Conservation (phyloP, 2,329 filamentous ascomycete species). For the Monosporascus sp. region DNA sequence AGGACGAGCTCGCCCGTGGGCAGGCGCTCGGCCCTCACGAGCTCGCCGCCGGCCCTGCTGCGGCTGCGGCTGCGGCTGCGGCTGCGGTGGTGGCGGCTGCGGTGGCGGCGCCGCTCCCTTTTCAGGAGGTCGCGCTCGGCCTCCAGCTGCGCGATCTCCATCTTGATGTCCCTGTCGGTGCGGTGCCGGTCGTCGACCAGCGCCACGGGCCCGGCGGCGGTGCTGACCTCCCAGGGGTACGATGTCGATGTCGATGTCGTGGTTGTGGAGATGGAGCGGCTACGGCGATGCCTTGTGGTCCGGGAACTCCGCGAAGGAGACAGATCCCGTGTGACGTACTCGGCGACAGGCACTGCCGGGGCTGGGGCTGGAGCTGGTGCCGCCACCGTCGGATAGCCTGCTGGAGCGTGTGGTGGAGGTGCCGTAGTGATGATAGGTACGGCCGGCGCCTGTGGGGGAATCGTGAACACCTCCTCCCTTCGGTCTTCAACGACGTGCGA, state of each 20-base stretch:
- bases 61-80: slow-evolving; percentile 30
- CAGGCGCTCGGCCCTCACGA: slow-evolving; percentile 53
- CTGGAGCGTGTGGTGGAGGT: slow-evolving; percentile 17
- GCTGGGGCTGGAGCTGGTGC: slow-evolving; percentile 18
- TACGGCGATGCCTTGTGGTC: slow-evolving; percentile 10
- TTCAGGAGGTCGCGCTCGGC: slow-evolving; percentile 42
- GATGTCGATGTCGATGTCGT: slow-evolving; percentile 34
- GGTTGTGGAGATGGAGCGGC: slow-evolving; percentile 32
- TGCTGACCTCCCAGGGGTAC: slow-evolving; percentile 28
- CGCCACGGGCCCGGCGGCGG: slow-evolving; percentile 36
- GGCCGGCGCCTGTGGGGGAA: slow-evolving; percentile 28
- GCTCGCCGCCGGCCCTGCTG: slow-evolving; percentile 43
- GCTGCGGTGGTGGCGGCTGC: slow-evolving; percentile 28
- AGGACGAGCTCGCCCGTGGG: slow-evolving; percentile 60
- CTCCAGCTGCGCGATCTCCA: slow-evolving; percentile 69
- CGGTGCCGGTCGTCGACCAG: slow-evolving; percentile 34
- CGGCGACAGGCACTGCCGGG: slow-evolving; percentile 35
- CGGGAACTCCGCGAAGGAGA: slow-evolving; percentile 39
- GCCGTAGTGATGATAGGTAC: slow-evolving; percentile 20
- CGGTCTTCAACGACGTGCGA: slow-evolving; percentile 47
- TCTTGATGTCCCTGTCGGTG: slow-evolving; percentile 60
- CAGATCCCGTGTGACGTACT: slow-evolving; percentile 44
- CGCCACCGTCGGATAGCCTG: slow-evolving; percentile 1
- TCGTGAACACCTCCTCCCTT: slow-evolving; percentile 37
- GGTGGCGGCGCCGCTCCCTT: slow-evolving; percentile 16